Conservation (phyloP, 2,329 filamentous ascomycete genomes). For the Tricladium varicosporioides region DNA sequence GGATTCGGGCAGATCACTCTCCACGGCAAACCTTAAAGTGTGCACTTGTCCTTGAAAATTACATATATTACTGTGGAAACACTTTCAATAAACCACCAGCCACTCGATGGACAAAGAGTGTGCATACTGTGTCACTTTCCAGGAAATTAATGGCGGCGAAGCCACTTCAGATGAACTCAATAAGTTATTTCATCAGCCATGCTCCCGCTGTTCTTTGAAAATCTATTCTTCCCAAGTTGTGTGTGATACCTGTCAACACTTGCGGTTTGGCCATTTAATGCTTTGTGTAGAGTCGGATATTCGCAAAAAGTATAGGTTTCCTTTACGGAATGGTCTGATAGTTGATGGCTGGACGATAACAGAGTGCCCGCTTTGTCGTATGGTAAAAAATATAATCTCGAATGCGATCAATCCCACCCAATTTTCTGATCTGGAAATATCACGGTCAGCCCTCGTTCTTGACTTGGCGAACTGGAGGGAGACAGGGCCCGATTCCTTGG, state of each 20-base stretch:
- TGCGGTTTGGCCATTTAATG: conserved; percentile 2
- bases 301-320: conserved; percentile 1
- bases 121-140: background rate
- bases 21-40: too few relatives aligned
- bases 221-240: background rate
- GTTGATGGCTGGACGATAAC: background rate
- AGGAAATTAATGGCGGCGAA: background rate
- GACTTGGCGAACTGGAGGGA: background rate
- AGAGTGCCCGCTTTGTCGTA: conserved; percentile 2
- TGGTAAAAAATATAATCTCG: conserved; percentile 1
- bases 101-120: background rate
- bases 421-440: conserved; percentile 1
- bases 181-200: conserved; percentile 1
- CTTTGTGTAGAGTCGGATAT: background rate
- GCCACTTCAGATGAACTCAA: background rate
- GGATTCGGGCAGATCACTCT: too few relatives aligned
- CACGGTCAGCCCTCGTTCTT: background rate
- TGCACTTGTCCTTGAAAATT: too few relatives aligned
- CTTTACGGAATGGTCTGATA: background rate
- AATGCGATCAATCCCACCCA: background rate
- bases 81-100: too few relatives aligned
- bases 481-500: background rate
- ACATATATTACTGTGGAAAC: too few relatives aligned
- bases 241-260: conserved; percentile 2
- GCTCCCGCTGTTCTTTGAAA: background rate